Percentiles rank a stretch among this genome's conserved stretches.
Evolutionary conservation across 2,329 filamentous ascomycete genomes (phyloP).

Genomic region (Aspergillus costaricaensis): DNA sequence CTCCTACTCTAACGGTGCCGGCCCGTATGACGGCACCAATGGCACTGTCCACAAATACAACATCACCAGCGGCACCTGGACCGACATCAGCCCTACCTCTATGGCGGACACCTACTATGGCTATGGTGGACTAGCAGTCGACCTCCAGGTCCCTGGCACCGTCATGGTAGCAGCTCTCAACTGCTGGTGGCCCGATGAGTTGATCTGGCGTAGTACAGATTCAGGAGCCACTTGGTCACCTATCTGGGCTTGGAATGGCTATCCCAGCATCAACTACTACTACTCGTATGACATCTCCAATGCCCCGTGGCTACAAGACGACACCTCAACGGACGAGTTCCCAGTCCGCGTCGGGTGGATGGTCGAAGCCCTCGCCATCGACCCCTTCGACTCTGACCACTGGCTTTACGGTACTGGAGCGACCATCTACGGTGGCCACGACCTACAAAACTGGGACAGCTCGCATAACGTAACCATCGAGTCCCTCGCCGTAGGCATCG

Average conservation of each 20-base stretch:
- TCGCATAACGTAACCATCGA: conserved; percentile 52
- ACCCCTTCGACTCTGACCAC: conserved; percentile 61
- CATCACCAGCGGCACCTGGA: conserved; percentile 53
- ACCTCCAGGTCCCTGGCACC: conserved; percentile 57
- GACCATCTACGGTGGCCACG: conserved; percentile 57
- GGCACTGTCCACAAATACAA: conserved; percentile 60
- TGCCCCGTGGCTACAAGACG: conserved; percentile 57
- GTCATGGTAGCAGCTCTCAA: conserved; percentile 60
- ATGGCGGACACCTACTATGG: conserved; percentile 54
- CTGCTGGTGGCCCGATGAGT: conserved; percentile 61
- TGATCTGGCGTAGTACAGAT: conserved; percentile 58
- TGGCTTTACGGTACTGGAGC: conserved; percentile 63
- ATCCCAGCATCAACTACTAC: conserved; percentile 50
- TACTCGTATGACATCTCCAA: conserved; percentile 51
- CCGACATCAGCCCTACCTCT: conserved; percentile 58
- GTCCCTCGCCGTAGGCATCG: conserved; percentile 57
- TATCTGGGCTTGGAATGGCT: conserved; percentile 56
- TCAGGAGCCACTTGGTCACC: conserved; percentile 57
- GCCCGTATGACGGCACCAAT: conserved; percentile 58
- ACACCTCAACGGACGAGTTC: conserved; percentile 41
- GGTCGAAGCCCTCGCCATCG: conserved; percentile 61
- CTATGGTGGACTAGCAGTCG: conserved; percentile 59
- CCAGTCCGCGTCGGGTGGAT: conserved; percentile 56
- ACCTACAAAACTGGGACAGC: conserved; percentile 59
- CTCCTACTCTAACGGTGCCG: conserved; percentile 57